Conservation (phyloP, 805 yeast species). For the Ascoidea tarda region DNA sequence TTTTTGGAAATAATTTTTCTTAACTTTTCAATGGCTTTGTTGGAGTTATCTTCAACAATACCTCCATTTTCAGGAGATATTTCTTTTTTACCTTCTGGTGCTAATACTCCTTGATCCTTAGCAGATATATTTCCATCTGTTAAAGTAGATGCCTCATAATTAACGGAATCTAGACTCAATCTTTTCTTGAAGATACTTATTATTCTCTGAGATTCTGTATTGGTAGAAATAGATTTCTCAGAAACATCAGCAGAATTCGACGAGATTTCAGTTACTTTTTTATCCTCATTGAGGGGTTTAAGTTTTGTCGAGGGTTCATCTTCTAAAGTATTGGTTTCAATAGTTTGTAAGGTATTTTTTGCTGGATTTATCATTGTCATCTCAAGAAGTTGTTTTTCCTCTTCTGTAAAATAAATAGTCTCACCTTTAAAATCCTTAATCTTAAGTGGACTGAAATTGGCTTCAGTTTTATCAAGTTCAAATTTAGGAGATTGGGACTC, state of each 20-base stretch:
- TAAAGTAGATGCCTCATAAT: too few relatives aligned
- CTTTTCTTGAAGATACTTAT: too few relatives aligned
- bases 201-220: too few relatives aligned
- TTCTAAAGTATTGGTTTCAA: background rate
- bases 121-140: too few relatives aligned
- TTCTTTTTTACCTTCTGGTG: background rate
- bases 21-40: background rate
- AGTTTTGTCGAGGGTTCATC: background rate
- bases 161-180: too few relatives aligned
- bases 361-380: background rate
- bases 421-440: background rate
- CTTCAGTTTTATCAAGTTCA: background rate
- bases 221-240: too few relatives aligned
- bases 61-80: background rate
- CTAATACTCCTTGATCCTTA: background rate
- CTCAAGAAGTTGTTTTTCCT: background rate
- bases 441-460: background rate
- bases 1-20: too few relatives aligned
- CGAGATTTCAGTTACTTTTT: too few relatives aligned
- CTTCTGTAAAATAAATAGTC: background rate
- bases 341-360: background rate
- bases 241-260: too few relatives aligned
- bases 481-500: background rate
- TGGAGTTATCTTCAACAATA: background rate
- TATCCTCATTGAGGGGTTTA: too few relatives aligned